Percentiles rank a stretch among this genome's conserved stretches.
Conservation (phyloP, 1,284 basidiomycete genomes). For the Ustilago shanxiensis region DNA sequence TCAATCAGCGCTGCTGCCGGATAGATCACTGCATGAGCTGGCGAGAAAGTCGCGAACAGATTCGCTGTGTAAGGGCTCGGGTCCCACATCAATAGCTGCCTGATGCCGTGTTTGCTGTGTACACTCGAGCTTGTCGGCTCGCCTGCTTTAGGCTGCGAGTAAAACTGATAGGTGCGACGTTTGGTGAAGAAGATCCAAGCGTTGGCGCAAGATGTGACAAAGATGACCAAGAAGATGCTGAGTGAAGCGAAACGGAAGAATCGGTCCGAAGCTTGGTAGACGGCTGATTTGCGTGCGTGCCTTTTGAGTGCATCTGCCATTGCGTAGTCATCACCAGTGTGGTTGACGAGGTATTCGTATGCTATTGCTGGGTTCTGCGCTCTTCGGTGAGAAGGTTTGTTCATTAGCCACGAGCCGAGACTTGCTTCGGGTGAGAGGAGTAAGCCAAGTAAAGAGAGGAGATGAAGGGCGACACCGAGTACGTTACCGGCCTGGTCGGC, state of each 20-base stretch:
- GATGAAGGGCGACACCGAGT: constrained; percentile 39
- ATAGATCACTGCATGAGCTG: constrained; percentile 43
- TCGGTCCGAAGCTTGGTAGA: constrained; percentile 38
- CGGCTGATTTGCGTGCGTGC: constrained; percentile 39
- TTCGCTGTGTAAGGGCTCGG: constrained; percentile 41
- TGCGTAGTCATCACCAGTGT: constrained; percentile 49
- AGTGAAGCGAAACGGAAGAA: constrained; percentile 42
- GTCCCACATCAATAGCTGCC: constrained; percentile 51
- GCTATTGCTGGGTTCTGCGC: constrained; percentile 50
- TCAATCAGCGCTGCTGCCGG: constrained; percentile 29
- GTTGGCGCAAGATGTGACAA: constrained; percentile 42
- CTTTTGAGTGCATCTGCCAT: constrained; percentile 48
- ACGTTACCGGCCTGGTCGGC: constrained; percentile 50
- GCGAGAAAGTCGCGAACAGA: constrained; percentile 45
- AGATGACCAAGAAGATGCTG: constrained; percentile 30
- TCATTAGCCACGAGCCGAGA: constrained; percentile 44
- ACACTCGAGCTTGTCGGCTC: constrained; percentile 34
- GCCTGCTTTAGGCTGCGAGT: constrained; percentile 29
- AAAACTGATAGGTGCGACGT: constrained; percentile 50
- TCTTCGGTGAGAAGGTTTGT: constrained; percentile 39
- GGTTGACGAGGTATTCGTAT: constrained; percentile 45
- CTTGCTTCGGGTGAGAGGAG: constrained; percentile 47
- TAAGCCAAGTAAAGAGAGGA: constrained; percentile 37
- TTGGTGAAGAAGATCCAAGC: constrained; percentile 54
- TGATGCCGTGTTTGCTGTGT: constrained; percentile 35